Percentiles rank a stretch among this genome's conserved stretches.
Conservation (phyloP, 176 grass and related monocot genomes). For the Zizania latifolia region DNA sequence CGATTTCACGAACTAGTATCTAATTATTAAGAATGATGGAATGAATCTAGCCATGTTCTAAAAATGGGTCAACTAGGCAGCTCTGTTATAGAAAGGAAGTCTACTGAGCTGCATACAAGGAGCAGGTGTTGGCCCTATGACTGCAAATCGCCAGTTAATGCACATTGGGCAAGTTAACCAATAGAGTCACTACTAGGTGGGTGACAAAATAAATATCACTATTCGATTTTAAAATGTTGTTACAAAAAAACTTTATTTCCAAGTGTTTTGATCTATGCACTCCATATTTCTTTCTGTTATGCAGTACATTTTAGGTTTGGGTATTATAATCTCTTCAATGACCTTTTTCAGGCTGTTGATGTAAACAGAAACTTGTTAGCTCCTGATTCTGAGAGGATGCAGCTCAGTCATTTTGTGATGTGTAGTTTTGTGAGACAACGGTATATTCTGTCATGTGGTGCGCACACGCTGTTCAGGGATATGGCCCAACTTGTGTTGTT, state of each 20-base stretch:
- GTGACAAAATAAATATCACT: neutral
- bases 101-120: neutral
- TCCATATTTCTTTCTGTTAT: neutral
- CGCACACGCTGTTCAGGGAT: constrained; percentile 3
- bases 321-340: neutral
- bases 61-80: no score
- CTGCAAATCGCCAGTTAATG: neutral
- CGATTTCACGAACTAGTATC: neutral
- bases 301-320: neutral
- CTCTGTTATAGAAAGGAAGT: neutral
- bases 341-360: constrained; percentile 18
- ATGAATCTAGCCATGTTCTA: neutral
- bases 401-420: neutral
- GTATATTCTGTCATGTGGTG: constrained; percentile 19
- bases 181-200: neutral
- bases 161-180: neutral
- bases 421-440: neutral
- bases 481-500: neutral
- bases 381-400: neutral
- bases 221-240: neutral
- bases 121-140: neutral
- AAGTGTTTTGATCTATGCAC: neutral
- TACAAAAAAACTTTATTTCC: neutral
- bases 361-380: neutral
- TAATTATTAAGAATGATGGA: neutral